phyloP scores from a whole-genome alignment of 2,329 filamentous ascomycete genomes.

The Aspergillus niger region DNA sequence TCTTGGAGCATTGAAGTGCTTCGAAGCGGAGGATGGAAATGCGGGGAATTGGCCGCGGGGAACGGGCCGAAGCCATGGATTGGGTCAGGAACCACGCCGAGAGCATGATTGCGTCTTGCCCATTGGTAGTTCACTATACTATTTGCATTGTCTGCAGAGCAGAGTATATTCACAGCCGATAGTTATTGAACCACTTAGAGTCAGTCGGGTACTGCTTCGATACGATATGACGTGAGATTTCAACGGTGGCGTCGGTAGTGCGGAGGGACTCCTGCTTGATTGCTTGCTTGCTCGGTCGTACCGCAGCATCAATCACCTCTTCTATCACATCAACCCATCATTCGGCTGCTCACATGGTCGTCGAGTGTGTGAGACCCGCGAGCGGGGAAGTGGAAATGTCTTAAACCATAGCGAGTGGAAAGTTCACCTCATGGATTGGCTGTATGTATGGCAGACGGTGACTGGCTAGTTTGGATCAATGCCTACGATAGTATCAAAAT shows the following conservation, averaged over 20 bases:
- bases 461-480: too few species aligned
- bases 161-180: background rate
- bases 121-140: too few species aligned
- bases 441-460: too few species aligned
- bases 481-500: too few species aligned
- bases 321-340: background rate
- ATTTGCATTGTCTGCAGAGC: too few species aligned
- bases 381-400: background rate
- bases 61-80: background rate
- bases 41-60: background rate
- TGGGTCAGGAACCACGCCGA: background rate
- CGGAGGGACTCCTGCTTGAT: background rate
- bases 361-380: background rate
- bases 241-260: background rate
- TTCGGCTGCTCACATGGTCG: background rate
- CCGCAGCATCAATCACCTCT: background rate
- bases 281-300: background rate
- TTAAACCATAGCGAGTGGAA: conserved; percentile 15
- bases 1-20: background rate
- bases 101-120: too few species aligned
- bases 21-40: background rate
- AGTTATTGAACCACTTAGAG: background rate
- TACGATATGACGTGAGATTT: background rate
- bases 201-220: background rate
- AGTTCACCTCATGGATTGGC: too few species aligned